phyloP scores from a whole-genome alignment of 2,329 filamentous ascomycete genomes.

The Gaeumannomyces sp. region DNA sequence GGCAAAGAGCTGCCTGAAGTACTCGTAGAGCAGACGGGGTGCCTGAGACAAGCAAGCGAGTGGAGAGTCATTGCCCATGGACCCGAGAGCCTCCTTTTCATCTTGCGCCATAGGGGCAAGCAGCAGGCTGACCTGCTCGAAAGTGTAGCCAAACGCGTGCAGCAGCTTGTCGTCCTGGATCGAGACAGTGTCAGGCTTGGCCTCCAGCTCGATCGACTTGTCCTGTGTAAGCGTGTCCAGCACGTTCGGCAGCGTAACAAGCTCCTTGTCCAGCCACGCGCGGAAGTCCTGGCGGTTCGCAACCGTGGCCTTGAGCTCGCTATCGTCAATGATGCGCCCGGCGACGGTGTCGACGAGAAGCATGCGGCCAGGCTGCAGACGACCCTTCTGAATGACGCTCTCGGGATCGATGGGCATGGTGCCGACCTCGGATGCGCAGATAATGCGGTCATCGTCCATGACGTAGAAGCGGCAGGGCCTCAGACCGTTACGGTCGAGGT shows the following conservation, averaged over 20 bases:
- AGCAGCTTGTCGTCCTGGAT: slow-evolving; percentile 82
- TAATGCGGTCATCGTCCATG: slow-evolving; percentile 92
- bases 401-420: slow-evolving; percentile 90
- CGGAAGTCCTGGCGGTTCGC: slow-evolving; percentile 83
- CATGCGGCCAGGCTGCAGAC: slow-evolving; percentile 92
- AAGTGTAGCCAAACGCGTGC: slow-evolving; percentile 85
- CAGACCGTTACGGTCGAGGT: slow-evolving; percentile 91
- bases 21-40: slow-evolving; percentile 85
- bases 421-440: slow-evolving; percentile 94
- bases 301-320: slow-evolving; percentile 84
- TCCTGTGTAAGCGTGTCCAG: slow-evolving; percentile 55
- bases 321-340: slow-evolving; percentile 90
- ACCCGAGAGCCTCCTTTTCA: slow-evolving; percentile 93
- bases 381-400: slow-evolving; percentile 83
- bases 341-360: slow-evolving; percentile 84
- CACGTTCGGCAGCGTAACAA: slow-evolving; percentile 74
- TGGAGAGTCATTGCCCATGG: slow-evolving; percentile 96
- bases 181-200: slow-evolving; percentile 59
- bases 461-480: slow-evolving; percentile 96
- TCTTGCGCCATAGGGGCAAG: slow-evolving; percentile 95
- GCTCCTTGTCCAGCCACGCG: slow-evolving; percentile 78
- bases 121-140: slow-evolving; percentile 88
- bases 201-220: slow-evolving; percentile 53
- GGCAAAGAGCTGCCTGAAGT: slow-evolving; percentile 98
- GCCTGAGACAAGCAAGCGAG: slow-evolving; percentile 86